Conservation (phyloP, 108 stramenopile species). For the Cyclotella sp. region DNA sequence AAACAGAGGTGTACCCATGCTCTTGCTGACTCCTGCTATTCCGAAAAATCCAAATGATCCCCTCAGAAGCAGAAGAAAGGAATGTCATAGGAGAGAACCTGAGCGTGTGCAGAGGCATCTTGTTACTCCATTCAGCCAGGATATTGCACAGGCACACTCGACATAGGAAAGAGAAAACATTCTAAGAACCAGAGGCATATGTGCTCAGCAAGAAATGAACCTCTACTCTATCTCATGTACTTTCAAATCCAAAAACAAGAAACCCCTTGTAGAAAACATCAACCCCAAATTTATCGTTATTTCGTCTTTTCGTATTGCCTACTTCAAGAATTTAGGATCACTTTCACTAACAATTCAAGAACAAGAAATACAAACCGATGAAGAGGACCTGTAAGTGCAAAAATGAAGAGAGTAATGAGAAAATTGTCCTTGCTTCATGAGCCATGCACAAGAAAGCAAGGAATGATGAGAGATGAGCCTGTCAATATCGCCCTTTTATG, state of each 20-base stretch:
- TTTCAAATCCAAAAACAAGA: slow-evolving; percentile 26
- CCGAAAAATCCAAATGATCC: no score
- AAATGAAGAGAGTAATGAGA: not conserved
- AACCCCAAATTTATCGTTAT: slow-evolving; percentile 30
- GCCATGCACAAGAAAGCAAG: not conserved
- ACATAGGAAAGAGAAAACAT: no score
- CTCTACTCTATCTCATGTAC: slow-evolving; percentile 18
- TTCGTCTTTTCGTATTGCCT: slow-evolving; percentile 14
- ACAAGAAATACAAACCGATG: not conserved
- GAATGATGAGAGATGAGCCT: slow-evolving; percentile 6
- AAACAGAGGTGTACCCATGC: no score
- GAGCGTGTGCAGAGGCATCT: no score
- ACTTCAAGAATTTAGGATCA: slow-evolving; percentile 2
- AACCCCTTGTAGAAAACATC: slow-evolving; percentile 11
- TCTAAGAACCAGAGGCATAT: not conserved
- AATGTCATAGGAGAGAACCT: no score
- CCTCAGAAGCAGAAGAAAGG: no score
- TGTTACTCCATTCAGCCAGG: no score
- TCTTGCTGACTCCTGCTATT: no score
- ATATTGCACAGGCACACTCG: no score
- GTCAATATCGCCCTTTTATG: not conserved
- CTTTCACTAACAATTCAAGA: not conserved
- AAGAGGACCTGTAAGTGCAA: not conserved
- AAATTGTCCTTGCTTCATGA: not conserved
- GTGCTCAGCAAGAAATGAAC: not conserved